These are phyloP conservation scores for Cladobotryum protrusum DNA, from an alignment of 2,329 filamentous ascomycete genomes.

Conservation along the genomic window DNA sequence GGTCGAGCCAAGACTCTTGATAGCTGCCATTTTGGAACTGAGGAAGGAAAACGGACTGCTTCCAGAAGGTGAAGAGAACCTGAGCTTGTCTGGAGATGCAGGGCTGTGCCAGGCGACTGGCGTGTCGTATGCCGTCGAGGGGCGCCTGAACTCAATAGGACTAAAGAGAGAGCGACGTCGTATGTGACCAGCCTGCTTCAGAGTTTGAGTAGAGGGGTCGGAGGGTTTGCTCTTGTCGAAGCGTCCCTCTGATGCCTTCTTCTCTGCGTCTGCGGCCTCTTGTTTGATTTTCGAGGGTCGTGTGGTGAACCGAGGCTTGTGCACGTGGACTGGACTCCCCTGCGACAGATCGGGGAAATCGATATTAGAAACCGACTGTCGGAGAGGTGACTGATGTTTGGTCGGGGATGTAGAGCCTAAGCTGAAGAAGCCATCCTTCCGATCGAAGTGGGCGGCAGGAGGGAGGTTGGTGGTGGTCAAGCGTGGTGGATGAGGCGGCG, in stretches of 20 bases:
- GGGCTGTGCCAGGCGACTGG: not conserved
- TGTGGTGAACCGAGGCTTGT: not conserved
- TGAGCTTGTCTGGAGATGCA: constrained; percentile 2
- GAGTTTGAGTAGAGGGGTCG: not conserved
- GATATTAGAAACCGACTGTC: constrained; percentile 23
- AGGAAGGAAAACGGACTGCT: constrained; percentile 36
- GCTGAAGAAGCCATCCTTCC: constrained; percentile 19
- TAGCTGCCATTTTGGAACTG: constrained; percentile 38
- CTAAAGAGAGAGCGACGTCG: constrained; percentile 13
- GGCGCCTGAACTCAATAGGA: constrained; percentile 11
- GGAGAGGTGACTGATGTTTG: constrained; percentile 26
- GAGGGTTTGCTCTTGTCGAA: not conserved
- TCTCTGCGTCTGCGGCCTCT: not conserved
- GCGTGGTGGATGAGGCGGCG: constrained; percentile 9
- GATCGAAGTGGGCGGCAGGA: constrained; percentile 15
- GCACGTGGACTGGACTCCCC: not conserved
- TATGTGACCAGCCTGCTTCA: not conserved
- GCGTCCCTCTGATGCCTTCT: not conserved
- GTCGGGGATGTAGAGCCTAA: constrained; percentile 22
- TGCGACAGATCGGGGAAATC: constrained; percentile 10
- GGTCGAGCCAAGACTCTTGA: constrained; percentile 24
- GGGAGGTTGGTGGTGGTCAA: constrained; percentile 12
- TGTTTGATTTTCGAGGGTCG: not conserved
- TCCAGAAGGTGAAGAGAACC: constrained; percentile 12
- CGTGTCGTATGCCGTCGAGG: not conserved